A percentile compares a stretch with the other conserved stretches of the same genome.
Evolutionary conservation across 805 yeast genomes (phyloP).

Genomic region (Candida germanica): DNA sequence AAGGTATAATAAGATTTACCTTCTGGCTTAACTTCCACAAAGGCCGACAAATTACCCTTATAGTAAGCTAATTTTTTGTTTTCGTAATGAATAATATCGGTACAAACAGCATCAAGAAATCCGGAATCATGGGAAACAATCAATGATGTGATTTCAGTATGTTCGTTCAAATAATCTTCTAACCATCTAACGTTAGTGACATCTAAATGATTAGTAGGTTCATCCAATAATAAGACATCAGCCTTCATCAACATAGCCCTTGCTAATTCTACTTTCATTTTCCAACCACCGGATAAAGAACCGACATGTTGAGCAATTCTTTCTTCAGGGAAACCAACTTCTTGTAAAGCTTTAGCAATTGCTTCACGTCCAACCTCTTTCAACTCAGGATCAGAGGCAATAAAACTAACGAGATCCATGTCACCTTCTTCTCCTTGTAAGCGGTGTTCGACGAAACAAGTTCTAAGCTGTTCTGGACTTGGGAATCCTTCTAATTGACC

Average conservation of each 20-base stretch:
- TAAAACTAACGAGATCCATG: slow-evolving; percentile 81
- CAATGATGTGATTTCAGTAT: slow-evolving; percentile 86
- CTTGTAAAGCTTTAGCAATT: slow-evolving; percentile 69
- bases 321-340: slow-evolving; percentile 89
- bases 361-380: slow-evolving; percentile 59
- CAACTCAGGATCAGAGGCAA: slow-evolving; percentile 85
- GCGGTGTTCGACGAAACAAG: slow-evolving; percentile 96
- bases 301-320: slow-evolving; percentile 90
- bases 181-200: slow-evolving; percentile 92
- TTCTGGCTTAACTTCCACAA: slow-evolving; percentile 90
- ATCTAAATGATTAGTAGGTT: slow-evolving; percentile 98
- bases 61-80: slow-evolving; percentile 91
- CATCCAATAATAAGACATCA: slow-evolving; percentile 89
- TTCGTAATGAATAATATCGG: slow-evolving; percentile 95
- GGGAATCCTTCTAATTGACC: slow-evolving; percentile 99
- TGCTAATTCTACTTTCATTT: slow-evolving; percentile 97
- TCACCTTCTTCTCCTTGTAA: slow-evolving; percentile 93
- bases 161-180: slow-evolving; percentile 77
- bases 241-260: slow-evolving; percentile 98
- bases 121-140: slow-evolving; percentile 98
- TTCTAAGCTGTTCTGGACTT: slow-evolving; percentile 75
- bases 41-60: slow-evolving; percentile 92
- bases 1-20: slow-evolving; percentile 94
- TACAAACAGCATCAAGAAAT: slow-evolving; percentile 91
- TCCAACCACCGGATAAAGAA: slow-evolving; percentile 98